These are phyloP conservation scores for Artemisia annua DNA, from an alignment of 129 eudicot species.

Conservation along the genomic window DNA sequence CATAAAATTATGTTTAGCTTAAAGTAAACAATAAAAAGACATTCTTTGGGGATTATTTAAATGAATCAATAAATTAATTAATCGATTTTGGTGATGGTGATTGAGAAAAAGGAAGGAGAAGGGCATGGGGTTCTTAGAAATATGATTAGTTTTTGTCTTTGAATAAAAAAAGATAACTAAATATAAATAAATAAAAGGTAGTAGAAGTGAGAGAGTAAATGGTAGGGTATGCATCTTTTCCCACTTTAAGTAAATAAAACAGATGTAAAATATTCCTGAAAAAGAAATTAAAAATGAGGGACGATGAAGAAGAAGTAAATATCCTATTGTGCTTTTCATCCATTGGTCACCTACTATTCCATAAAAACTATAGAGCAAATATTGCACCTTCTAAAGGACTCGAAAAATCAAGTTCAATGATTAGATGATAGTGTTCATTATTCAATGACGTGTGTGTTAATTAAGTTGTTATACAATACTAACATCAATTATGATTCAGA, in stretches of 20 bases:
- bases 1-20: not conserved
- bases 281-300: slow-evolving; percentile 29
- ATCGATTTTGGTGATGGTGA: slow-evolving; percentile 21
- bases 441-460: not conserved
- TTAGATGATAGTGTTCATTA: not conserved
- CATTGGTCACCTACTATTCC: slow-evolving; percentile 59
- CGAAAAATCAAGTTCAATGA: not conserved
- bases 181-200: slow-evolving; percentile 1
- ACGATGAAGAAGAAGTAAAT: slow-evolving; percentile 27
- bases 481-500: no score
- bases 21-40: slow-evolving; percentile 12
- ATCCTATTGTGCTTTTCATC: slow-evolving; percentile 56
- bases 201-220: slow-evolving; percentile 31
- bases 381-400: slow-evolving; percentile 17
- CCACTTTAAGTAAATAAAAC: slow-evolving; percentile 34
- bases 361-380: not conserved
- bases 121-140: slow-evolving; percentile 37
- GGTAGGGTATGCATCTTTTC: slow-evolving; percentile 41
- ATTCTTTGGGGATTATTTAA: slow-evolving; percentile 11
- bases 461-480: no score
- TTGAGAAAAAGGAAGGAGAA: slow-evolving; percentile 15
- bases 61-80: not conserved
- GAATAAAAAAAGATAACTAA: not conserved
- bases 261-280: slow-evolving; percentile 26
- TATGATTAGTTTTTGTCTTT: not conserved